Base-by-base conservation (phyloP, 176 grass and related monocot genomes). In the Tillandsia fasciculata region DNA sequence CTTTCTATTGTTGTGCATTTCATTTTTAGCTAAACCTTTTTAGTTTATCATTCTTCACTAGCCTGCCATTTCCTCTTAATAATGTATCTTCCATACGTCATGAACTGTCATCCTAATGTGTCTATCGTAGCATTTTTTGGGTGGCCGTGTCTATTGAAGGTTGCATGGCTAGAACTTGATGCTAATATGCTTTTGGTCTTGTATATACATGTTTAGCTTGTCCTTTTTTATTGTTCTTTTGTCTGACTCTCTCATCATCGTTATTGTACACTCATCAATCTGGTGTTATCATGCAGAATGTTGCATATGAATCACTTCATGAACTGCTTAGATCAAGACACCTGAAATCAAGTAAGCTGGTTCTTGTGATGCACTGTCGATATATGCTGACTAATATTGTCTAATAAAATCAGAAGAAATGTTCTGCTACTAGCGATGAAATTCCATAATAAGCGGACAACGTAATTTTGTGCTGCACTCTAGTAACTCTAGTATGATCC, bases 291-390 rank as follows among this genome's bases (percentile, higher is more conserved):
- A 1, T 75, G 64, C 79, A 97, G 93, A 97, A 90, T 77, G 93
- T 97, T 42, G 93, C 93, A 33, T 97, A 92, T 70, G 89, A 87
- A 67, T 85, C 84, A 79, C 71, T 92, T 52, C 89, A 92, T 77
- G 77, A 83, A 11, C 81, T 87, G 49, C 79, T 97, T 67, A 79
- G 80, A 29, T 77, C 80, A 68, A 52, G 63, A 64, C 79, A 73
- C 18, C 63, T 64, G 54, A 82, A 82, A 78, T 84, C 83, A 78
- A 77, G 91, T 86, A 91, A 82, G 83, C 75, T 76, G 26, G 49
- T 72, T 68, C 10, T 47, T 77, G n/a, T 24, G 76, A 52, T 70
- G 3, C 3, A 48, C 74, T 26, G 73, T 28, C 29, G 1, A 53
- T 53, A 27, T 24, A 53, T 27, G 8, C 1, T 54, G 13, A 49